These are phyloP conservation scores for Boletus speciosus DNA, from an alignment of 768 basidiomycete genomes.

Conservation along the genomic window DNA sequence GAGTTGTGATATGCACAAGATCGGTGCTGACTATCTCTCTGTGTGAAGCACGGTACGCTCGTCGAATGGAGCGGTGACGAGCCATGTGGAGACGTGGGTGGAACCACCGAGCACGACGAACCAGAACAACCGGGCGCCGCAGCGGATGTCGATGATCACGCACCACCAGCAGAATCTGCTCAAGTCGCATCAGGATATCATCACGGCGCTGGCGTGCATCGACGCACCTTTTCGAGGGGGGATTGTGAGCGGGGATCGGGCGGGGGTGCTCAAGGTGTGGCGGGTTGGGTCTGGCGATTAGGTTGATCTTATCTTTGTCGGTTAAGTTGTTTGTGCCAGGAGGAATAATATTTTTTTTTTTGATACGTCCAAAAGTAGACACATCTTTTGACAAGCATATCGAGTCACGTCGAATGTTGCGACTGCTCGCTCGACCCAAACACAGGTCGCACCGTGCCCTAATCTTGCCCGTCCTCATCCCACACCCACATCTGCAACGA, in stretches of 20 bases:
- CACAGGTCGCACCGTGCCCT: slow-evolving; percentile 22
- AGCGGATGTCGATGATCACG: slow-evolving; percentile 73
- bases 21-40: slow-evolving; percentile 2
- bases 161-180: slow-evolving; percentile 82
- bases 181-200: slow-evolving; percentile 85
- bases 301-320: background rate
- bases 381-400: background rate
- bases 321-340: too few species aligned
- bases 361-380: slow-evolving; percentile 24
- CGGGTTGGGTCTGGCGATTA: slow-evolving; percentile 55
- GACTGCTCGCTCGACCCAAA: slow-evolving; percentile 31
- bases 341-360: background rate
- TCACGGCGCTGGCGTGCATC: slow-evolving; percentile 81
- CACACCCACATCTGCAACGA: background rate
- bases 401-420: slow-evolving; percentile 31
- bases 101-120: slow-evolving; percentile 38
- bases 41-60: slow-evolving; percentile 29
- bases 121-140: slow-evolving; percentile 64
- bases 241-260: slow-evolving; percentile 86
- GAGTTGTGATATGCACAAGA: background rate
- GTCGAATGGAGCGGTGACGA: slow-evolving; percentile 43
- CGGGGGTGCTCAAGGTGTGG: slow-evolving; percentile 91
- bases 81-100: slow-evolving; percentile 65
- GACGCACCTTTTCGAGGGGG: slow-evolving; percentile 93
- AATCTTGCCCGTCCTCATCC: slow-evolving; percentile 7